phyloP scores from a whole-genome alignment of 2,329 filamentous ascomycete species.

The Phyllosticta citriasiana region DNA sequence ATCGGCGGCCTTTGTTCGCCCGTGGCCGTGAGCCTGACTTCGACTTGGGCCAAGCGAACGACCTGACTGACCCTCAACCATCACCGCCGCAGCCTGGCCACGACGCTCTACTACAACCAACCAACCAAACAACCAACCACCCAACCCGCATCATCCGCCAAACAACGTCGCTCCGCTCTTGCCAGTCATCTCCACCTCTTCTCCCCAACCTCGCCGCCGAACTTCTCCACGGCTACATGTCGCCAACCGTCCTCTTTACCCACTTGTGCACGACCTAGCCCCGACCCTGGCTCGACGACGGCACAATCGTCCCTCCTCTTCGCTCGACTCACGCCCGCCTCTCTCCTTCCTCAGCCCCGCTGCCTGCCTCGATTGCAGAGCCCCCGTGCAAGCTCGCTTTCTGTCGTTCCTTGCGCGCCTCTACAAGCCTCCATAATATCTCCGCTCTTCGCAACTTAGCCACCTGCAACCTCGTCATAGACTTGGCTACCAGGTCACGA shows the following conservation, averaged over 20 bases:
- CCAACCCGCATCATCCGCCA: not conserved
- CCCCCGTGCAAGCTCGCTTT: slow-evolving; percentile 34
- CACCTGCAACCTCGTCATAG: not conserved
- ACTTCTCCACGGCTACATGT: not conserved
- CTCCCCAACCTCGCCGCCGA: not conserved
- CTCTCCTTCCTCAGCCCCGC: slow-evolving; percentile 17
- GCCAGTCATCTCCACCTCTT: not conserved
- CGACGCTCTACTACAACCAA: not conserved
- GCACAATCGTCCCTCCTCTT: slow-evolving; percentile 18
- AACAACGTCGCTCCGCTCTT: not conserved
- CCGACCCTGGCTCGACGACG: slow-evolving; percentile 26
- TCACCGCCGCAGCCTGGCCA: not conserved
- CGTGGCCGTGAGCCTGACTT: not conserved
- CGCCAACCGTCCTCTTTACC: not conserved
- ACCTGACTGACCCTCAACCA: not conserved
- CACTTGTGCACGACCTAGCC: not conserved
- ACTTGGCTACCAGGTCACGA: slow-evolving; percentile 27
- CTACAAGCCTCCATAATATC: slow-evolving; percentile 35
- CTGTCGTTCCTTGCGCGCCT: slow-evolving; percentile 36
- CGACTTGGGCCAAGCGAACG: not conserved
- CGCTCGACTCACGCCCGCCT: slow-evolving; percentile 22
- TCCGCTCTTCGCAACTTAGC: not conserved
- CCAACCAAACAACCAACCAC: not conserved
- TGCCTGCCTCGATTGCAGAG: slow-evolving; percentile 22
- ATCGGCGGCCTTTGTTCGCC: not conserved